Base-by-base conservation (phyloP, 2,329 filamentous ascomycete species). In the Beauveria pseudobassiana region DNA sequence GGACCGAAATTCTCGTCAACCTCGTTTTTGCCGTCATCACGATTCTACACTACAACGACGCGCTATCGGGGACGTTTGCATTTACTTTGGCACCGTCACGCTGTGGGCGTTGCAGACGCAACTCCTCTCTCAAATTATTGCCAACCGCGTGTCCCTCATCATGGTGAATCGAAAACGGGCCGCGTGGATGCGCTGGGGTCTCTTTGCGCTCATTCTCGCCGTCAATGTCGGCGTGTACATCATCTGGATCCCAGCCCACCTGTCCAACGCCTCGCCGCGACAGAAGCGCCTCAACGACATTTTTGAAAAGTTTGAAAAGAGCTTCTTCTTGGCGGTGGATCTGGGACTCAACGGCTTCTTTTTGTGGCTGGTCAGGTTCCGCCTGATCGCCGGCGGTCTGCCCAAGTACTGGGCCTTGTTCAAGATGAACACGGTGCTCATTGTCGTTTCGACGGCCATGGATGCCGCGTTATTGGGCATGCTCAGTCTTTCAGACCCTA, bases 391-490 rank as follows among this genome's bases (percentile, higher is more conserved):
- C 42, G 69, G 73, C 59, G 80, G 80, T 3, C 69, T 82, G 8
- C 72, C 73, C 5, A 83, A 83, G 65, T 83, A 82, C 69, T 76
- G 77, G 69, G 74, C 73, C 20, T 71, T 83, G 2, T 76, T 81
- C 50, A 73, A 72, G 30, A 80, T 81, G 68, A 83, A 82, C 55
- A 73, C 75, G 46, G 71, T 72, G 38, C 78, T 82, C 54, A 78
- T 82, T 49, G 53, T 74, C 4, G 54, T 83, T 1, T 82, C 80
- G 0, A 72, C 82, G 2, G 68, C 74, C 1, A 79, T 82, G 77
- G 80, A 83, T 55, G 66, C 73, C 59, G 50, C 68, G 0, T 58
- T 71, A 1, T 51, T 70, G 1, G 68, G 68, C 0, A 66, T 70
- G 48, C 30, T 71, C 24, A 68, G 65, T 43, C 42, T 71, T 3